A percentile compares a stretch with the other conserved stretches of the same genome.
Evolutionary conservation across 108 stramenopile species (phyloP).

Genomic region (Cyclotella choctawhatcheeana): DNA sequence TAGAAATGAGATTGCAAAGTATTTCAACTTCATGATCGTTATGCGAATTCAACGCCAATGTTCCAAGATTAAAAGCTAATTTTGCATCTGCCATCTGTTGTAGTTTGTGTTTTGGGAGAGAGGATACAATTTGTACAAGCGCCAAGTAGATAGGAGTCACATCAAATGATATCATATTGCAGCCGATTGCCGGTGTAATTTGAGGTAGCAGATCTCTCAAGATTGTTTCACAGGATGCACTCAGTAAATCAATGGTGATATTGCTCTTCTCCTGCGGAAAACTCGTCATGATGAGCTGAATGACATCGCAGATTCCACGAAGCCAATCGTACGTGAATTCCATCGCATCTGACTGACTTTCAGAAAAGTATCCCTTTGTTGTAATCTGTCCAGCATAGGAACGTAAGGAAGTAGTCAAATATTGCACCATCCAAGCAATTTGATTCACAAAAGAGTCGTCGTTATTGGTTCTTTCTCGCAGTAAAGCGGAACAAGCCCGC

Average conservation of each 20-base stretch:
- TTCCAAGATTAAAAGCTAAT: conserved; percentile 27
- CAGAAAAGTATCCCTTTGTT: background rate
- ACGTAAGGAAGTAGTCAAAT: conserved; percentile 25
- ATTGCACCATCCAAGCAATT: conserved; percentile 23
- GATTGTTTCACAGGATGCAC: conserved; percentile 18
- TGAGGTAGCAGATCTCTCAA: conserved; percentile 17
- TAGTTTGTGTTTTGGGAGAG: conserved; percentile 13
- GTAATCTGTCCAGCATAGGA: conserved; percentile 28
- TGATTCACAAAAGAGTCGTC: background rate
- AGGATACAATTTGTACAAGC: conserved; percentile 12
- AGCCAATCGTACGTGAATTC: conserved; percentile 44
- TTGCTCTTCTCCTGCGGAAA: background rate
- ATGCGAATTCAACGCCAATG: conserved; percentile 27
- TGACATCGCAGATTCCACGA: conserved; percentile 28
- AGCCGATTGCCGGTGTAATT: conserved; percentile 18
- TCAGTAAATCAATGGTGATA: conserved; percentile 8
- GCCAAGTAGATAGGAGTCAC: conserved; percentile 28
- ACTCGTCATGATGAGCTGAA: background rate
- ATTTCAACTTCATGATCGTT: background rate
- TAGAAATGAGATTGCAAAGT: conserved; percentile 4
- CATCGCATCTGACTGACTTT: conserved; percentile 22
- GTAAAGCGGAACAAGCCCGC: conserved; percentile 2
- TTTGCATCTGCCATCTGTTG: conserved; percentile 16
- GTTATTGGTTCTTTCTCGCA: conserved; percentile 1
- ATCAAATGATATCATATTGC: conserved; percentile 10